phyloP scores from a whole-genome alignment of 176 grass and related monocot genomes.

The Rhynchospora tenuis region DNA sequence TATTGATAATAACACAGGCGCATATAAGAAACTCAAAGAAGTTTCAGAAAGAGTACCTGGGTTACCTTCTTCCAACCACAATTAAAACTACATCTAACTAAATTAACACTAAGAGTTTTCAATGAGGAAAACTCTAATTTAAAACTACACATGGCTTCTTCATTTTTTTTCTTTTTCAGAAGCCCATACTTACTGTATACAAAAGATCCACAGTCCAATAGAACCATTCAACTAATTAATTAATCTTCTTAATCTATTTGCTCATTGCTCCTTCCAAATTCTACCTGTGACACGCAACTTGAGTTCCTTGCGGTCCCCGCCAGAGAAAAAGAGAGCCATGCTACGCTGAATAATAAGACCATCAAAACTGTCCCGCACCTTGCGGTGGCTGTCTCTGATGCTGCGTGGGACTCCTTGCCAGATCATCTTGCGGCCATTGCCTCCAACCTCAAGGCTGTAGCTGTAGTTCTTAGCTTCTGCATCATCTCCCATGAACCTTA shows the following conservation, averaged over 20 bases:
- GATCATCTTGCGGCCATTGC: constrained; percentile 74
- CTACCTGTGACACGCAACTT: constrained; percentile 85
- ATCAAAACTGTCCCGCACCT: constrained; percentile 87
- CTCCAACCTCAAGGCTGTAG: constrained; percentile 94
- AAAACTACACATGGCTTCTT: constrained; percentile 8
- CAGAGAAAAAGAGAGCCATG: constrained; percentile 95
- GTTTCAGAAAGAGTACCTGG: neutral
- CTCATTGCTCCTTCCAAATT: constrained; percentile 91
- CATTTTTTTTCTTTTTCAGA: neutral
- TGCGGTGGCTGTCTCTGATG: constrained; percentile 88
- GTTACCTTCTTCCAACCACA: neutral
- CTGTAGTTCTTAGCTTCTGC: constrained; percentile 82
- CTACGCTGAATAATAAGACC: constrained; percentile 95
- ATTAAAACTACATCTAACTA: neutral
- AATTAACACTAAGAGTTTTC: neutral
- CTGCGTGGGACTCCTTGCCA: constrained; percentile 97
- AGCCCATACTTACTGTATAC: neutral
- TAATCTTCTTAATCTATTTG: neutral
- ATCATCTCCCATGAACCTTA: constrained; percentile 91
- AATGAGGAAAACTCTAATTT: neutral
- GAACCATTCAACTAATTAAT: neutral
- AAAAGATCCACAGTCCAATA: neutral
- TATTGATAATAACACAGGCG: no score
- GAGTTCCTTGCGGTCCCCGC: constrained; percentile 80
- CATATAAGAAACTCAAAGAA: no score